These are phyloP conservation scores for Hirschioporus abietinus DNA, from an alignment of 768 basidiomycete genomes.

Conservation along the genomic window DNA sequence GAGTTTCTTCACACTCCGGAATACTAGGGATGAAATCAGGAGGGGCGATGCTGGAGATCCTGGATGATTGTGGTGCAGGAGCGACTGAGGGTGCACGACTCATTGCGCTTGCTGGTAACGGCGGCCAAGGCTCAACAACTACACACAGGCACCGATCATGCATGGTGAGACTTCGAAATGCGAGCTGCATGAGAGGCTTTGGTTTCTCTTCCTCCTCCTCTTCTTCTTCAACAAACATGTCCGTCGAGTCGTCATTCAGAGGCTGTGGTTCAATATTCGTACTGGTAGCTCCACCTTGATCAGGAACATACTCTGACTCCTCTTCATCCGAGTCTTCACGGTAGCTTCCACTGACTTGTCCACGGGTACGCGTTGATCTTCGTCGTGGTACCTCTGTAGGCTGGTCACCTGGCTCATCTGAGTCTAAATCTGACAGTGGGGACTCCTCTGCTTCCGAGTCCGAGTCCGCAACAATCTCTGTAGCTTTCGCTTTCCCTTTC, in stretches of 20 bases:
- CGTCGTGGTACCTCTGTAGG: background rate
- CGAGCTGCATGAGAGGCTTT: slow-evolving; percentile 60
- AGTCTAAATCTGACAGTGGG: background rate
- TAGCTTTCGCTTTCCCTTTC: background rate
- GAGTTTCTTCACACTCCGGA: slow-evolving; percentile 44
- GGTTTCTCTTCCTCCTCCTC: slow-evolving; percentile 71
- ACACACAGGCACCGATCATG: slow-evolving; percentile 72
- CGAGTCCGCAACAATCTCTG: background rate
- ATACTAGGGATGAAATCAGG: slow-evolving; percentile 22
- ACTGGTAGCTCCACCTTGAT: background rate
- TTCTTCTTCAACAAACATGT: slow-evolving; percentile 31
- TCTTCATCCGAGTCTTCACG: slow-evolving; percentile 3
- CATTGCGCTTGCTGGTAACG: slow-evolving; percentile 29
- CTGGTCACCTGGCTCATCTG: background rate
- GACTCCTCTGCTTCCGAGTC: background rate
- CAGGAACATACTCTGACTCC: background rate
- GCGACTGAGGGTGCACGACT: slow-evolving; percentile 26
- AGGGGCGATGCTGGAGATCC: slow-evolving; percentile 31
- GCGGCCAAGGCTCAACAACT: slow-evolving; percentile 78
- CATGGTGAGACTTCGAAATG: slow-evolving; percentile 66
- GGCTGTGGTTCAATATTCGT: slow-evolving; percentile 6
- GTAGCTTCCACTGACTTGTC: background rate
- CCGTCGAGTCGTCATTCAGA: slow-evolving; percentile 4
- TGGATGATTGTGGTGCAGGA: slow-evolving; percentile 22
- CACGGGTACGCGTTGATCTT: background rate